Conservation (phyloP, 2,329 filamentous ascomycete genomes). For the Berkeleyomyces basicola region DNA sequence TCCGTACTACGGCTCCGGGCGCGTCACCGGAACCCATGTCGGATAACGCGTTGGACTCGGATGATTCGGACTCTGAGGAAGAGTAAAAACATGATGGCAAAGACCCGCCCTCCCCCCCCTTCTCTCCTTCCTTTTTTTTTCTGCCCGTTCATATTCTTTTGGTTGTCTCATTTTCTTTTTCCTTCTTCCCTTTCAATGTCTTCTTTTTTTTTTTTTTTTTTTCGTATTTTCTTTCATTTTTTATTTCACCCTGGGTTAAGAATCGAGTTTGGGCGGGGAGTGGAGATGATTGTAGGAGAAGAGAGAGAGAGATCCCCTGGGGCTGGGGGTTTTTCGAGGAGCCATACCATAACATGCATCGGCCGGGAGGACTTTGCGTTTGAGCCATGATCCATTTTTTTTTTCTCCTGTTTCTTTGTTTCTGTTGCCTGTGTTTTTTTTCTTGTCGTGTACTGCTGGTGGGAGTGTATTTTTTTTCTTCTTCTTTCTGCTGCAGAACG, state of each 20-base stretch:
- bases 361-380: background rate
- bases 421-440: too few species aligned
- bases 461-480: background rate
- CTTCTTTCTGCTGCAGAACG: background rate
- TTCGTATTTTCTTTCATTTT: background rate
- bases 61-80: slow-evolving; percentile 32
- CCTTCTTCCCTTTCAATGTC: background rate
- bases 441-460: too few species aligned
- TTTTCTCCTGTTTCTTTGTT: background rate
- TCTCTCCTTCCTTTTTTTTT: background rate
- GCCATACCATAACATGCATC: background rate
- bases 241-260: background rate
- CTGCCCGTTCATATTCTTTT: background rate
- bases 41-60: slow-evolving; percentile 16
- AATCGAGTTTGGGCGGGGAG: background rate
- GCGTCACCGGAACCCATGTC: slow-evolving; percentile 14
- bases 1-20: slow-evolving; percentile 11
- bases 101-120: background rate
- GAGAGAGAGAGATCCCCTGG: background rate
- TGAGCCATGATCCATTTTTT: background rate
- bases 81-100: slow-evolving; percentile 21
- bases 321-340: background rate
- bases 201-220: slow-evolving; percentile 2
- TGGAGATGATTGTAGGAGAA: background rate
- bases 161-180: background rate